Evolutionary conservation across 2,329 filamentous ascomycete genomes (phyloP).

Genomic region (Talaromyces sp.): DNA sequence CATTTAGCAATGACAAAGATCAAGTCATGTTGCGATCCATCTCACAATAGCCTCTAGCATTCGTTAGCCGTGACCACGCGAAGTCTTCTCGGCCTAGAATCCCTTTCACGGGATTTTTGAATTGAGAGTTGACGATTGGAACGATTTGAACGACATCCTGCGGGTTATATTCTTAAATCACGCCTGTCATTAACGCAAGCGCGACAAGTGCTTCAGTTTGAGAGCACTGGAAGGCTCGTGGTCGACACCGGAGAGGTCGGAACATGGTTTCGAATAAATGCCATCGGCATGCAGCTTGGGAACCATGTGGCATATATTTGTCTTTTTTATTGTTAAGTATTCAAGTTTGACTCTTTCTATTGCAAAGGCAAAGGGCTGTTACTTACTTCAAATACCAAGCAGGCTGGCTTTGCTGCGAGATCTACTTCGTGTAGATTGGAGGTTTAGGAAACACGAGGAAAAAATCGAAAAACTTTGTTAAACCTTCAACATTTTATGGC

Average conservation of each 20-base stretch:
- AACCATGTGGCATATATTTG: background rate
- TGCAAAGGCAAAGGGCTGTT: background rate
- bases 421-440: background rate
- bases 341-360: background rate
- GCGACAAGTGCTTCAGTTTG: background rate
- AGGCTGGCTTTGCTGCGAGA: background rate
- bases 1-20: background rate
- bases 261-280: background rate
- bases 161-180: background rate
- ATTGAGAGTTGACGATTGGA: background rate
- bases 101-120: background rate
- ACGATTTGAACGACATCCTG: background rate
- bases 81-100: background rate
- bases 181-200: background rate
- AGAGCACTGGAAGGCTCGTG: background rate
- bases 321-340: background rate
- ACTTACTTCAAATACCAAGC: background rate
- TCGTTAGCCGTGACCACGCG: background rate
- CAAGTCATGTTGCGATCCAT: background rate
- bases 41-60: background rate
- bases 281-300: background rate
- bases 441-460: background rate
- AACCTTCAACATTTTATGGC: background rate
- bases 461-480: background rate
- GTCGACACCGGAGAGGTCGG: background rate